Evolutionary conservation across 176 grass and related monocot species (phyloP).

Genomic region (Juncus effusus): DNA sequence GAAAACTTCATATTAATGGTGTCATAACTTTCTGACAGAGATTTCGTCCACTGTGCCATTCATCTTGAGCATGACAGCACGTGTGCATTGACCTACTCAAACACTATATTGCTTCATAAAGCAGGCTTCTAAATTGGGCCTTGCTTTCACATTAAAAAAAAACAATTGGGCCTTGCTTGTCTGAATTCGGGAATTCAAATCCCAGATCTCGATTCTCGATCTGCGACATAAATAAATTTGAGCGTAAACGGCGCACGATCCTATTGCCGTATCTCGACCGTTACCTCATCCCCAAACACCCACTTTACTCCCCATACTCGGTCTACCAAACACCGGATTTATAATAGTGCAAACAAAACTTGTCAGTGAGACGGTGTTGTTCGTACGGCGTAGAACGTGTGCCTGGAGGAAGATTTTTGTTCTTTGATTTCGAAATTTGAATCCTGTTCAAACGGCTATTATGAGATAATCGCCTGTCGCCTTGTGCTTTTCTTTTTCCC

Average conservation of each 20-base stretch:
- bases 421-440: slow-evolving; percentile 20
- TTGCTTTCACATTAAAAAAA: too few relatives aligned
- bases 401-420: background rate
- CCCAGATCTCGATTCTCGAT: too few relatives aligned
- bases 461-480: background rate
- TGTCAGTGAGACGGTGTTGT: background rate
- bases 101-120: too few relatives aligned
- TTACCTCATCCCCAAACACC: background rate
- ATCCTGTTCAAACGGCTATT: slow-evolving; percentile 25
- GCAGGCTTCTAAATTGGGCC: too few relatives aligned
- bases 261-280: slow-evolving; percentile 24
- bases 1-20: too few relatives aligned
- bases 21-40: too few relatives aligned
- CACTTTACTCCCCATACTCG: background rate
- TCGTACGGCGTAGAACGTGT: background rate
- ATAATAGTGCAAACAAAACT: background rate
- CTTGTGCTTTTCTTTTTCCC: background rate
- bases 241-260: background rate
- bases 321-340: background rate
- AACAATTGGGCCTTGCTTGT: too few relatives aligned
- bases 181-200: too few relatives aligned
- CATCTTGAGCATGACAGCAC: too few relatives aligned
- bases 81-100: too few relatives aligned
- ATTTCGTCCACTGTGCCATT: too few relatives aligned
- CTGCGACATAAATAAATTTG: too few relatives aligned